These are phyloP conservation scores for Adenanthera pavonina DNA, from an alignment of 306 rosid species.

Conservation along the genomic window DNA sequence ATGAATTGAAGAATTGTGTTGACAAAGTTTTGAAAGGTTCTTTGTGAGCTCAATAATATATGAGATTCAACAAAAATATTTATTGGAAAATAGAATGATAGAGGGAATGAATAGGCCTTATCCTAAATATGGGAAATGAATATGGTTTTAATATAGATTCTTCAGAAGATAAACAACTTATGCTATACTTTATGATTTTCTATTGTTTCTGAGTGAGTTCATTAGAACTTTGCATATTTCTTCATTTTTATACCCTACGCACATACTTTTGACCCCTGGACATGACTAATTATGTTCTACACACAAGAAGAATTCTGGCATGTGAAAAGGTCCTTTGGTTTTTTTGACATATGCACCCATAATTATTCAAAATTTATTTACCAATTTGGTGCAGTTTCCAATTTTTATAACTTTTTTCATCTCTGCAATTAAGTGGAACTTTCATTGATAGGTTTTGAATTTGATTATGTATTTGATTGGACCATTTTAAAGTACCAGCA, in stretches of 20 bases:
- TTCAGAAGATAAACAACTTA: background rate
- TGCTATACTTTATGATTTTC: background rate
- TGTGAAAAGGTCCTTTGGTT: background rate
- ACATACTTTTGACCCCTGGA: constrained; percentile 8
- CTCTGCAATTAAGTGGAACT: constrained; percentile 24
- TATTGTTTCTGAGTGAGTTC: background rate
- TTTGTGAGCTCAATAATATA: background rate
- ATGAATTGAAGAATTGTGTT: constrained; percentile 7
- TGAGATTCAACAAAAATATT: background rate
- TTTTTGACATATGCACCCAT: background rate
- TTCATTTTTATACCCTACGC: constrained; percentile 7
- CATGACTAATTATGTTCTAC: background rate
- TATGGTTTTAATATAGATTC: background rate
- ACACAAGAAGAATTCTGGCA: constrained; percentile 2
- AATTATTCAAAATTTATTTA: background rate
- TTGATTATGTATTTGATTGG: constrained; percentile 94
- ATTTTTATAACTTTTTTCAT: constrained; percentile 7
- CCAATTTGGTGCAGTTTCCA: background rate
- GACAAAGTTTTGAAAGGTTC: constrained; percentile 3
- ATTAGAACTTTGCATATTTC: background rate
- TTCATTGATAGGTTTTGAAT: constrained; percentile 70
- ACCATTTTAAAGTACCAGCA: constrained; percentile 91
- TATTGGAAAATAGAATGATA: background rate
- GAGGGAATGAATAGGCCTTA: background rate
- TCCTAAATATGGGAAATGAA: background rate